Base-by-base conservation (phyloP, 495 filamentous ascomycete species). In the Podospora australis region DNA sequence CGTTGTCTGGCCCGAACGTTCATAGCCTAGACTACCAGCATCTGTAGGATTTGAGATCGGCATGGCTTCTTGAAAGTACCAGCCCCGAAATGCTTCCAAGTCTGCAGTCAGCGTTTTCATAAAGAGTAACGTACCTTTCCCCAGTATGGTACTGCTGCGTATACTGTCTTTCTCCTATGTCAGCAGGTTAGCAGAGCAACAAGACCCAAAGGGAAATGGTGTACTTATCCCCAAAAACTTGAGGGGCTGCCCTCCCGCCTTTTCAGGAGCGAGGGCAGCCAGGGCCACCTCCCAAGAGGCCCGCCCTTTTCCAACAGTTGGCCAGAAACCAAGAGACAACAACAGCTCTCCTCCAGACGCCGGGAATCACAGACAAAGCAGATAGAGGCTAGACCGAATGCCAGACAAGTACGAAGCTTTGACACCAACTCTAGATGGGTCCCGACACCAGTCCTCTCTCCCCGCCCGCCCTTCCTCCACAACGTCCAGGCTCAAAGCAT, bases 341-440 rank as follows among this genome's bases (percentile, higher is more conserved):
- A 64, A 64, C 32, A 57, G 44, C 46, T 42, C 44, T 55, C 26
- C 48, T 34, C 48, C 39, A 52, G 48, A 61, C 4, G 44, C 46
- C 54, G 34, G 47, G 34, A 29, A 54, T 44, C 50, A 20, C 25
- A 39, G 11, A 50, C 14, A 52, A 50, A 38, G 16, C 35, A 44
- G 46, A 50, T 50, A 57, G 57, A 49, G 54, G 49, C 35, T 34
- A 44, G 29, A 42, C 59, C 60, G 47, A 46, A 39, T 47, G 38
- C 63, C 78, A 71, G 88, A 94, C 87, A 92, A 90, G 89, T 78
- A 66, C 89, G 70, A 87, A 81, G 70, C 89, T 89, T 90, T 95
- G 89, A 95, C 80, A 73, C 88, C 86, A 88, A 89, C 87, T 81
- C 86, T 57, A 81, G 86, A 90, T 88, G 90, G 87, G 88, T 88